These are phyloP conservation scores for Fusarium sp. DNA, from an alignment of 2,329 filamentous ascomycete genomes.

Conservation along the genomic window DNA sequence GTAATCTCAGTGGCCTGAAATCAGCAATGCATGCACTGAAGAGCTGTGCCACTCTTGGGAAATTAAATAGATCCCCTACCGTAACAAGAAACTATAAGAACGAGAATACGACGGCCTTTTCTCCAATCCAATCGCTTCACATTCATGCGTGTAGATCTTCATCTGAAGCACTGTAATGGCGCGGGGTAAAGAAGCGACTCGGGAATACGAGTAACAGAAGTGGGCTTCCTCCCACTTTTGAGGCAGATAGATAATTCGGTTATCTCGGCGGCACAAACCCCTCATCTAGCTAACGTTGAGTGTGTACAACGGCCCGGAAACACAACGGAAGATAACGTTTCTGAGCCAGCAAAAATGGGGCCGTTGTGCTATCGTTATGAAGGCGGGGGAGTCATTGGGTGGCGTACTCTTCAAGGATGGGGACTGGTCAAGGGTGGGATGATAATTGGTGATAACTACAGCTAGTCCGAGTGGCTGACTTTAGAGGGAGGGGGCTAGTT, in stretches of 20 bases:
- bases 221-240: neutral
- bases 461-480: neutral
- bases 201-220: neutral
- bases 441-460: neutral
- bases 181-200: neutral
- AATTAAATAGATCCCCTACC: neutral
- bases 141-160: neutral
- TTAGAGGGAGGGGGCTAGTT: neutral
- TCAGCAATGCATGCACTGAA: fast-evolving
- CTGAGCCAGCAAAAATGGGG: neutral
- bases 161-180: neutral
- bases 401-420: neutral
- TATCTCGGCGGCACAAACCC: neutral
- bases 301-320: neutral
- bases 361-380: neutral
- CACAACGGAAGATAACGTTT: neutral
- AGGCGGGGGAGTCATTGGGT: neutral
- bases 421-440: neutral
- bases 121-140: neutral
- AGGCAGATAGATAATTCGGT: neutral
- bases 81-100: neutral
- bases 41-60: neutral
- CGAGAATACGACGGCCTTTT: neutral
- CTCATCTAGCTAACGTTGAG: neutral
- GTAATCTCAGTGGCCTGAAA: neutral